Evolutionary conservation across 139 green algal species (phyloP).

Genomic region (Astrephomene gubernaculifera): DNA sequence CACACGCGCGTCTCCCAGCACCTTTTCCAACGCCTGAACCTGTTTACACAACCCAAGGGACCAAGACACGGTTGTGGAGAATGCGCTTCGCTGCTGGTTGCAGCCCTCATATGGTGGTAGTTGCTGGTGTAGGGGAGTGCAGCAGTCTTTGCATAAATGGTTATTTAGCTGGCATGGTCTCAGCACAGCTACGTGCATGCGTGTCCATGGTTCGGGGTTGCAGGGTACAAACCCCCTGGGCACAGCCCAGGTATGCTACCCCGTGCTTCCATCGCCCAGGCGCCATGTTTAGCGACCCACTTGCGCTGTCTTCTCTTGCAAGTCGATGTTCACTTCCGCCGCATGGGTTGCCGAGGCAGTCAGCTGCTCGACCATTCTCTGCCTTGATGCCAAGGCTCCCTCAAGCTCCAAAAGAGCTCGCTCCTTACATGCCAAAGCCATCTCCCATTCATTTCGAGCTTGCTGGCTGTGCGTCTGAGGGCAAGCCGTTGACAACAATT

Average conservation of each 20-base stretch:
- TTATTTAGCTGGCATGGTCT: too few relatives aligned
- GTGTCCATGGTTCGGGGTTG: too few relatives aligned
- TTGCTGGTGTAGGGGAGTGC: too few relatives aligned
- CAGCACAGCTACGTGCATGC: too few relatives aligned
- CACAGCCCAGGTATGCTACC: too few relatives aligned
- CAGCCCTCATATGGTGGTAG: too few relatives aligned
- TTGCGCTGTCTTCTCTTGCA: constrained; percentile 36
- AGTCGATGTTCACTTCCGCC: constrained; percentile 29
- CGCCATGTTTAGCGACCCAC: neutral
- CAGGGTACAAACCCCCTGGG: too few relatives aligned
- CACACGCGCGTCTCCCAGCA: constrained; percentile 59
- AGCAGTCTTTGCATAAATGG: too few relatives aligned
- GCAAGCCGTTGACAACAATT: neutral
- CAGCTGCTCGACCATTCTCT: constrained; percentile 59
- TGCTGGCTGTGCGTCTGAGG: constrained; percentile 72
- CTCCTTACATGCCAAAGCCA: constrained; percentile 75
- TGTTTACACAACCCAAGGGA: too few relatives aligned
- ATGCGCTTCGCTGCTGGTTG: too few relatives aligned
- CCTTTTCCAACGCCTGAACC: constrained; percentile 66
- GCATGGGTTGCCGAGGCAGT: constrained; percentile 17
- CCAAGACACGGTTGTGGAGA: too few relatives aligned
- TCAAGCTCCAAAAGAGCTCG: constrained; percentile 76
- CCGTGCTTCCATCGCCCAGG: too few relatives aligned
- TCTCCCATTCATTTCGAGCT: constrained; percentile 75
- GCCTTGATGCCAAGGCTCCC: constrained; percentile 61